These are phyloP conservation scores for Fusarium austroafricanum DNA, from an alignment of 2,329 filamentous ascomycete species.

Conservation along the genomic window DNA sequence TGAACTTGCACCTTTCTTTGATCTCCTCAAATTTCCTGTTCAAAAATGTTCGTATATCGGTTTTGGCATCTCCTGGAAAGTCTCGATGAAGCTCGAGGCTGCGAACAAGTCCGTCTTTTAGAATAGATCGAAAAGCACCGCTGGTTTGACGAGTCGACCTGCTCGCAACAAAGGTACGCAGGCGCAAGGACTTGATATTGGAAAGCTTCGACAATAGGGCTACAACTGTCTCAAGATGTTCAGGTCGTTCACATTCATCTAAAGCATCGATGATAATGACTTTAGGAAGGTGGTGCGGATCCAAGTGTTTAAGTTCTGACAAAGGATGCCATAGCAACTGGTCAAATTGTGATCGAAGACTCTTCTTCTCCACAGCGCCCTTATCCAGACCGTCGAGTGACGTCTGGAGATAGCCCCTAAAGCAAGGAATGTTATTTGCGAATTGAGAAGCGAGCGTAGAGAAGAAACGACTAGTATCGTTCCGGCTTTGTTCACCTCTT, in stretches of 20 bases:
- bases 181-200: fast-evolving
- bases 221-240: fast-evolving
- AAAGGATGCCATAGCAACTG: fast-evolving
- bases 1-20: not conserved
- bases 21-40: fast-evolving
- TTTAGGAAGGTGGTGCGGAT: fast-evolving
- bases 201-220: not conserved
- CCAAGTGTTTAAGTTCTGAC: fast-evolving
- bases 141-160: not conserved
- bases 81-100: not conserved
- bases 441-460: not conserved
- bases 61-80: not conserved
- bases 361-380: not conserved
- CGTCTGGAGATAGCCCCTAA: not conserved
- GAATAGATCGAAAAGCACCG: fast-evolving
- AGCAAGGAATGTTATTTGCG: not conserved
- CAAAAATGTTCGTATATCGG: not conserved
- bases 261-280: not conserved
- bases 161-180: fast-evolving
- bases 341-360: not conserved
- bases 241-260: not conserved
- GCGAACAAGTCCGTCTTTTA: fast-evolving
- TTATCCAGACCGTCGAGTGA: fast-evolving
- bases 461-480: not conserved
- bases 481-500: not conserved